phyloP scores from a whole-genome alignment of 371 early-diverging fungal genomes.

The Chytridiales sp. region DNA sequence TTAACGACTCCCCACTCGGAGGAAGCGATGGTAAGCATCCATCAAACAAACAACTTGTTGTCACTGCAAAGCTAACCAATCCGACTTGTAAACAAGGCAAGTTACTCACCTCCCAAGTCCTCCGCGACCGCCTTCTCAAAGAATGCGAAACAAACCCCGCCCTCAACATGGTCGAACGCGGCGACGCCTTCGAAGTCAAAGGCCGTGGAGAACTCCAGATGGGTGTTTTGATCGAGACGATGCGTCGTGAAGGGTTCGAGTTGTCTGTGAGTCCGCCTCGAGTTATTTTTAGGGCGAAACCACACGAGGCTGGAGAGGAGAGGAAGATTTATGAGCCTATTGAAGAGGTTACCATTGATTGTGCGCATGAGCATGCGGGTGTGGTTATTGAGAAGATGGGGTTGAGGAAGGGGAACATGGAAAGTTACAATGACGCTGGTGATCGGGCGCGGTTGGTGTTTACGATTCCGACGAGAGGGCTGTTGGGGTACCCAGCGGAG shows the following conservation, averaged over 20 bases:
- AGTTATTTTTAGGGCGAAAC: constrained; percentile 63
- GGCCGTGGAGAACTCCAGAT: constrained; percentile 83
- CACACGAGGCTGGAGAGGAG: constrained; percentile 36
- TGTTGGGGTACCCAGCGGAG: constrained; percentile 74
- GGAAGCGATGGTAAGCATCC: constrained; percentile 61
- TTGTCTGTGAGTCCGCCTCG: constrained; percentile 74
- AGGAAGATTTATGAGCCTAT: constrained; percentile 65
- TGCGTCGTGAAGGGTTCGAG: constrained; percentile 84
- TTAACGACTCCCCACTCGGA: constrained; percentile 78
- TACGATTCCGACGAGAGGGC: constrained; percentile 73
- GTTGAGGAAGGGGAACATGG: constrained; percentile 72
- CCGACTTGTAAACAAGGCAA: constrained; percentile 35
- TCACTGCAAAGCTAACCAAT: not conserved
- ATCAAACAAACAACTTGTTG: too few species aligned
- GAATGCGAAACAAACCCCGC: constrained; percentile 80
- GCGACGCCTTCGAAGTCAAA: constrained; percentile 73
- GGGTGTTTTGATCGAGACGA: constrained; percentile 79
- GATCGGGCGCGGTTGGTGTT: constrained; percentile 69
- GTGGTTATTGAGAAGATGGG: constrained; percentile 75
- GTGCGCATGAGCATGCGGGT: constrained; percentile 64
- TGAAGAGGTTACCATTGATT: constrained; percentile 77
- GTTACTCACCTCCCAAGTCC: constrained; percentile 68
- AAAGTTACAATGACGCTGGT: constrained; percentile 63
- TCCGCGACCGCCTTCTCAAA: constrained; percentile 66
- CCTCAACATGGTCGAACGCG: constrained; percentile 62